Percentiles rank a stretch among this genome's conserved stretches.
Evolutionary conservation across 139 green algal genomes (phyloP).

Genomic region (Diplosphaera chodatii): DNA sequence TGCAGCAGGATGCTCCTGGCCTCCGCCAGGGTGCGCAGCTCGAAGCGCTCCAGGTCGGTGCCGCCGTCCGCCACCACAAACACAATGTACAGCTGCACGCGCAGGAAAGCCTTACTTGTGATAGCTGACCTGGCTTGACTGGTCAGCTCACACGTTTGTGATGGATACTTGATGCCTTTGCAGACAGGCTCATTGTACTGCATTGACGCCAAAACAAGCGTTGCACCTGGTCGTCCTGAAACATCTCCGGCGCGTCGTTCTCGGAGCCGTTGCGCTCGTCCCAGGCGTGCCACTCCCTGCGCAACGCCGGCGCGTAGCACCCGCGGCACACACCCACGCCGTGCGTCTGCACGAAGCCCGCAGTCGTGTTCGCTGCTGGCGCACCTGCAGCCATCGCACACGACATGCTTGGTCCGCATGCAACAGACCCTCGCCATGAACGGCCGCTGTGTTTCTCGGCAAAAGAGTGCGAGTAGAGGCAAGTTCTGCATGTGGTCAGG

Average conservation of each 20-base stretch:
- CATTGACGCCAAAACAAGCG: no score
- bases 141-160: no score
- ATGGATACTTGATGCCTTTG: no score
- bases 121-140: no score
- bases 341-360: slow-evolving; percentile 63
- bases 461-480: no score
- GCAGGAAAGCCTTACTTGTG: no score
- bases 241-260: slow-evolving; percentile 63
- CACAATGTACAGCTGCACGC: slow-evolving; percentile 25
- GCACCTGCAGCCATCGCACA: no score
- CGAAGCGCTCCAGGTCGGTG: slow-evolving; percentile 81
- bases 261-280: slow-evolving; percentile 57
- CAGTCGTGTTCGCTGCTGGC: slow-evolving; percentile 39
- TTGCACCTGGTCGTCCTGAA: slow-evolving; percentile 43
- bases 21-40: slow-evolving; percentile 60
- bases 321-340: slow-evolving; percentile 61
- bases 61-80: slow-evolving; percentile 73
- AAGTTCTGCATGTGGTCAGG: no score
- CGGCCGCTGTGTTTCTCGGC: no score
- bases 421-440: no score
- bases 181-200: background rate
- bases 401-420: no score
- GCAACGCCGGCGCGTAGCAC: slow-evolving; percentile 36
- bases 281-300: slow-evolving; percentile 59
- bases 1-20: slow-evolving; percentile 79